Conservation (phyloP, 768 basidiomycete species). For the Leccinellum luteum region DNA sequence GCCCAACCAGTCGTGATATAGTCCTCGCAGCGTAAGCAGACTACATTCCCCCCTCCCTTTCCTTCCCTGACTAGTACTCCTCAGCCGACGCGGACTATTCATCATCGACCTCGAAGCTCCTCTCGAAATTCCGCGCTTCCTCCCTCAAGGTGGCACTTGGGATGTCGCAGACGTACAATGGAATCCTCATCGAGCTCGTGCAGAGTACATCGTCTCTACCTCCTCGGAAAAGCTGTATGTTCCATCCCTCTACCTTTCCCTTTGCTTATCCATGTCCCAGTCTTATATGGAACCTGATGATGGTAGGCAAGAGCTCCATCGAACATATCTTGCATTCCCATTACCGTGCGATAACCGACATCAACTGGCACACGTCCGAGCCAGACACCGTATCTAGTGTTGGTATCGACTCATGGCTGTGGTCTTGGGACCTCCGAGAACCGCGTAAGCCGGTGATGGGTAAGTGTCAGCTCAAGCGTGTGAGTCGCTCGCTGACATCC, state of each 20-base stretch:
- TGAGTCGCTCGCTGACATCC: background rate
- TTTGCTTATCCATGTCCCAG: conserved; percentile 32
- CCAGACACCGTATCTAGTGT: conserved; percentile 86
- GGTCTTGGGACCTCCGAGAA: conserved; percentile 88
- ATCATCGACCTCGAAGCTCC: conserved; percentile 93
- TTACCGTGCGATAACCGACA: conserved; percentile 94
- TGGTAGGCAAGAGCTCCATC: conserved; percentile 73
- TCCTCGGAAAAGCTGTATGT: conserved; percentile 84
- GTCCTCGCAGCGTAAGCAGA: conserved; percentile 79
- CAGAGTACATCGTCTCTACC: conserved; percentile 84
- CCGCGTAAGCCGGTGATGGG: conserved; percentile 71
- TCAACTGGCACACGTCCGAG: conserved; percentile 93
- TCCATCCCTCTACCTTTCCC: background rate
- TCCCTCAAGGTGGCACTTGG: conserved; percentile 97
- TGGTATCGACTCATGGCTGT: conserved; percentile 91
- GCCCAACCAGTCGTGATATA: conserved; percentile 83
- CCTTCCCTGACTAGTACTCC: background rate
- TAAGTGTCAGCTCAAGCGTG: conserved; percentile 15
- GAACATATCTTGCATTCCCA: conserved; percentile 85
- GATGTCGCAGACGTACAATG: conserved; percentile 92
- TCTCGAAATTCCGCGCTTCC: conserved; percentile 82
- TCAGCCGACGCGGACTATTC: conserved; percentile 82
- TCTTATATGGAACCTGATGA: conserved; percentile 91
- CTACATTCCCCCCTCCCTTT: background rate
- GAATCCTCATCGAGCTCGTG: conserved; percentile 78